Conservation (phyloP, 2,329 filamentous ascomycete species). For the Pestalotiopsis sp. region DNA sequence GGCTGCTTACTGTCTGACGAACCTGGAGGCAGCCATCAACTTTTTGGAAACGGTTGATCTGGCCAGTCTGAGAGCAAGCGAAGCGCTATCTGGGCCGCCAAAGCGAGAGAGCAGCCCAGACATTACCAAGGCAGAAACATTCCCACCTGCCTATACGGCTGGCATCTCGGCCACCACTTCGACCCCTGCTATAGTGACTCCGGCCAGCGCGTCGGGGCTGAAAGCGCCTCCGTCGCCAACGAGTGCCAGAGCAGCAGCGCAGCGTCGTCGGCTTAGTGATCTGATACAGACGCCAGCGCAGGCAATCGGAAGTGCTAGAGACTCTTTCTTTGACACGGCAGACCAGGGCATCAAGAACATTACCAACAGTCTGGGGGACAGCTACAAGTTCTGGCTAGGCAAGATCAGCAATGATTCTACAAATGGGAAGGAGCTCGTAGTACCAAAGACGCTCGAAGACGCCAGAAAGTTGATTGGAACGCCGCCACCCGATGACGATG, state of each 20-base stretch:
- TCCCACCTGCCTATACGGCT: constrained; percentile 58
- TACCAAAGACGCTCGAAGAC: constrained; percentile 92
- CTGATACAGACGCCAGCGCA: constrained; percentile 84
- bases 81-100: constrained; percentile 68
- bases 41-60: constrained; percentile 96
- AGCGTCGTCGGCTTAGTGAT: constrained; percentile 76
- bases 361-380: constrained; percentile 85
- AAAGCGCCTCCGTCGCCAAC: constrained; percentile 41
- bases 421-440: constrained; percentile 52
- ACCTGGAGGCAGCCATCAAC: constrained; percentile 90
- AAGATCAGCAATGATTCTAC: constrained; percentile 75
- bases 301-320: constrained; percentile 79
- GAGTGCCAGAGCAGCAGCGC: constrained; percentile 47
- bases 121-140: constrained; percentile 55
- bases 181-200: constrained; percentile 32
- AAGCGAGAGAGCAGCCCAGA: constrained; percentile 55
- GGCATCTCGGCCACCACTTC: constrained; percentile 38
- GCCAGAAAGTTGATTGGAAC: constrained; percentile 86
- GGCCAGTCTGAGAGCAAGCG: constrained; percentile 82
- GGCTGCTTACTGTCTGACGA: constrained; percentile 93
- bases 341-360: constrained; percentile 94
- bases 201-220: constrained; percentile 30
- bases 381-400: constrained; percentile 91
- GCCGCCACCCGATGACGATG: constrained; percentile 64
- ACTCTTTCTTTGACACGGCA: constrained; percentile 83